Conservation (phyloP, 106 monocot genomes). For the Dioscorea alata region DNA sequence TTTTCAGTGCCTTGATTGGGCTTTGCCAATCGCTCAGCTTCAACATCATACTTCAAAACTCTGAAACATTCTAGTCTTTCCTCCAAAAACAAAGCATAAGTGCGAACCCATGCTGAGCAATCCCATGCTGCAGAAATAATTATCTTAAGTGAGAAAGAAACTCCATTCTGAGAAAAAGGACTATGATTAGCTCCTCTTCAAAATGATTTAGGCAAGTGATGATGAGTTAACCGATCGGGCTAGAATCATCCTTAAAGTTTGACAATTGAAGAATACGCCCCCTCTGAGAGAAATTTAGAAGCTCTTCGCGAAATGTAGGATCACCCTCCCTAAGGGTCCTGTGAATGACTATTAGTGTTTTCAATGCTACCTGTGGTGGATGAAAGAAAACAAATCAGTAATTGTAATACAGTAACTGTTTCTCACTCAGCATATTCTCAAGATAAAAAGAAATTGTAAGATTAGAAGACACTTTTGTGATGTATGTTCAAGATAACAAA, state of each 20-base stretch:
- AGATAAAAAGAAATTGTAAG: neutral
- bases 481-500: neutral
- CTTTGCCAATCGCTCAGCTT: conserved; percentile 66
- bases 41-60: conserved; percentile 88
- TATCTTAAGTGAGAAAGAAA: neutral
- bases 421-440: neutral
- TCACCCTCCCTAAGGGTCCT: conserved; percentile 90
- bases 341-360: conserved; percentile 88
- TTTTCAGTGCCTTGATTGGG: conserved; percentile 51
- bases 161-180: neutral
- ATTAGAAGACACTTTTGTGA: neutral
- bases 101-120: conserved; percentile 97
- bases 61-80: conserved; percentile 94
- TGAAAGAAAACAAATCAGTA: neutral
- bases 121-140: conserved; percentile 72
- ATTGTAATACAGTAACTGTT: neutral
- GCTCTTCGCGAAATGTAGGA: conserved; percentile 89
- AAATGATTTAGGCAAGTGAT: neutral
- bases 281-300: conserved; percentile 72
- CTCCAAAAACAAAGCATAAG: conserved; percentile 92
- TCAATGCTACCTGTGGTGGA: conserved; percentile 69
- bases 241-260: conserved; percentile 93
- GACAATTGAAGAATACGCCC: conserved; percentile 69
- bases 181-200: too few relatives aligned
- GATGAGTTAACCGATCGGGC: conserved; percentile 58